phyloP scores from a whole-genome alignment of 2,329 filamentous ascomycete species.

The Calonectria pseudoreteaudii region DNA sequence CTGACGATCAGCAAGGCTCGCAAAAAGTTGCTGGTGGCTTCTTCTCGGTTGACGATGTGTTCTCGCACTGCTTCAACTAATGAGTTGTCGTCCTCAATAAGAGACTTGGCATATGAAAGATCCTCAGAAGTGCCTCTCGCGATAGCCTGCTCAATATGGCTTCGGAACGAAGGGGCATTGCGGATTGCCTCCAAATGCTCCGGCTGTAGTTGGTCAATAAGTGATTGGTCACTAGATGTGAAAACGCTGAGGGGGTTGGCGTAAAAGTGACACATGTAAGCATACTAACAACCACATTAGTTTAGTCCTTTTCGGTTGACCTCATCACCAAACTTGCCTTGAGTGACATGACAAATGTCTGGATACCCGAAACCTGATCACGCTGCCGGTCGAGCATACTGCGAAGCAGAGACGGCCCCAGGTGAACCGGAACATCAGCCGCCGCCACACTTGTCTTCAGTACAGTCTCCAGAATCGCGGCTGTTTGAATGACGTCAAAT shows the following conservation, averaged over 20 bases:
- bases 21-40: slow-evolving; percentile 58
- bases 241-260: slow-evolving; percentile 80
- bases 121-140: slow-evolving; percentile 54
- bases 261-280: slow-evolving; percentile 89
- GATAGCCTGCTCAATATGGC: slow-evolving; percentile 61
- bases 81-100: slow-evolving; percentile 71
- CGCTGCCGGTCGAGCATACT: slow-evolving; percentile 78
- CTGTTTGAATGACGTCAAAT: slow-evolving; percentile 82
- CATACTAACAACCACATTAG: slow-evolving; percentile 66
- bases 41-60: slow-evolving; percentile 46
- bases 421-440: slow-evolving; percentile 65
- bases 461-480: slow-evolving; percentile 77
- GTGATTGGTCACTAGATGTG: slow-evolving; percentile 49
- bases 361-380: slow-evolving; percentile 81
- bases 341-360: slow-evolving; percentile 76
- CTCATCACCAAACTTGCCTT: slow-evolving; percentile 61
- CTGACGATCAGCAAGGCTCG: slow-evolving; percentile 61
- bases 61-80: slow-evolving; percentile 59
- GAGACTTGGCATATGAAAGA: slow-evolving; percentile 55
- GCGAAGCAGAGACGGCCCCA: slow-evolving; percentile 73
- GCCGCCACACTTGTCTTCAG: slow-evolving; percentile 75
- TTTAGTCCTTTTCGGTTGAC: background rate
- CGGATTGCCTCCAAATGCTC: slow-evolving; percentile 77
- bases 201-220: slow-evolving; percentile 56
- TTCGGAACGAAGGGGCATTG: slow-evolving; percentile 75